phyloP scores from a whole-genome alignment of 148 eudicot genomes.

The Silene latifolia region DNA sequence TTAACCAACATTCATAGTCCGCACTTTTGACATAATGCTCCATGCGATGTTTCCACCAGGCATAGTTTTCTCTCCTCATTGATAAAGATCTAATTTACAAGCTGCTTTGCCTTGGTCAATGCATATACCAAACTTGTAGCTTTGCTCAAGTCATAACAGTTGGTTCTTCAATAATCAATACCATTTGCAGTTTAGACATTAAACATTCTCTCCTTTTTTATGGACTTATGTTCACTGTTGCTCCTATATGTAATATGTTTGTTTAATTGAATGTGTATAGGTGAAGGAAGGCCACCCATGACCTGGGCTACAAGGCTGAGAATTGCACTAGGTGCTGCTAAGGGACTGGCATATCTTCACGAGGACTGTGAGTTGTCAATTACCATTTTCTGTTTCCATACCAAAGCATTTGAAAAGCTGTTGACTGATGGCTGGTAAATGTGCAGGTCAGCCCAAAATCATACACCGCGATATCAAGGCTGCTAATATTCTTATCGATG shows the following conservation, averaged over 20 bases:
- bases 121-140: too few relatives aligned
- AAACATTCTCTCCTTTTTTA: not conserved
- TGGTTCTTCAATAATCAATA: not conserved
- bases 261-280: conserved; percentile 28
- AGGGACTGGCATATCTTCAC: conserved; percentile 73
- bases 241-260: not conserved
- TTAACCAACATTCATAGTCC: too few relatives aligned
- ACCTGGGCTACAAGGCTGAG: conserved; percentile 61
- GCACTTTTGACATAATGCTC: too few relatives aligned
- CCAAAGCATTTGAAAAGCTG: not conserved
- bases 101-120: too few relatives aligned
- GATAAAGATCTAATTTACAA: too few relatives aligned
- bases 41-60: too few relatives aligned
- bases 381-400: not conserved
- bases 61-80: too few relatives aligned
- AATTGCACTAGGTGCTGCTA: conserved; percentile 71
- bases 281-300: conserved; percentile 43
- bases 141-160: not conserved
- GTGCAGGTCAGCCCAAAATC: conserved; percentile 73
- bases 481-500: conserved; percentile 72
- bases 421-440: conserved; percentile 20
- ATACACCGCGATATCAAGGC: conserved; percentile 90
- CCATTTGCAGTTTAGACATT: not conserved
- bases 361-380: conserved; percentile 59
- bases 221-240: not conserved